Percentiles rank a stretch among this genome's conserved stretches.
phyloP scores from a whole-genome alignment of 352 stramenopile genomes.

The Globisporangium okanoganense region DNA sequence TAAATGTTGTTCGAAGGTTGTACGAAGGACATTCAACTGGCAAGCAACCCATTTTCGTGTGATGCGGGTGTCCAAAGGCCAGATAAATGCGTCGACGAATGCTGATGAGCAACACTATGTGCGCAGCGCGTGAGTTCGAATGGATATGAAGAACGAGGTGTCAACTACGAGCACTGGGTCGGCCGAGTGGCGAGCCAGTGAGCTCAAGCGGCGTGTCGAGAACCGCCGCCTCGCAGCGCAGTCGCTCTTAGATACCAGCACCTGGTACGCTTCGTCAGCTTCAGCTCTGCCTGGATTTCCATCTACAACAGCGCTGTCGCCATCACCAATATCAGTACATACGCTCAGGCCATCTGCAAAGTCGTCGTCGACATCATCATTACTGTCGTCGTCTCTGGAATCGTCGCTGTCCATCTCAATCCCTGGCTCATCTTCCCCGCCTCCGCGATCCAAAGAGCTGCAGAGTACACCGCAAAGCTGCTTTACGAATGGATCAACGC shows the following conservation, averaged over 20 bases:
- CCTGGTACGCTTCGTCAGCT: neutral
- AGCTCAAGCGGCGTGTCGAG: slow-evolving; percentile 42
- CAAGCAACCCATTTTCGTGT: neutral
- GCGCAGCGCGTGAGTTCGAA: neutral
- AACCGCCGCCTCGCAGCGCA: slow-evolving; percentile 30
- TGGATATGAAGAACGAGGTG: neutral
- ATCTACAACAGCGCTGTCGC: neutral
- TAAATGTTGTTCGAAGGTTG: neutral
- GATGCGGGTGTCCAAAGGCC: no score
- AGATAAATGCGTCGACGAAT: neutral
- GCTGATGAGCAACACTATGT: neutral
- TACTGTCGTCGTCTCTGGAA: neutral
- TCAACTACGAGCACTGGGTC: neutral
- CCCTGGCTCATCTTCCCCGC: neutral
- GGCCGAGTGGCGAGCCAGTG: slow-evolving; percentile 31
- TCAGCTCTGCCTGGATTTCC: neutral
- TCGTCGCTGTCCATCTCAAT: slow-evolving; percentile 8
- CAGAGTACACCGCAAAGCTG: neutral
- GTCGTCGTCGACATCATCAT: neutral
- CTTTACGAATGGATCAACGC: neutral
- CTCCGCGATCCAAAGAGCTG: neutral
- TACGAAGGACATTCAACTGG: neutral
- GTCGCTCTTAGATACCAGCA: slow-evolving; percentile 3
- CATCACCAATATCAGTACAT: neutral
- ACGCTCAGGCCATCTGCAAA: neutral